Evolutionary conservation across 2,329 filamentous ascomycete genomes (phyloP), one percentile per base, ranked within the genome.

Genomic region (Grosmannia serpens): DNA sequence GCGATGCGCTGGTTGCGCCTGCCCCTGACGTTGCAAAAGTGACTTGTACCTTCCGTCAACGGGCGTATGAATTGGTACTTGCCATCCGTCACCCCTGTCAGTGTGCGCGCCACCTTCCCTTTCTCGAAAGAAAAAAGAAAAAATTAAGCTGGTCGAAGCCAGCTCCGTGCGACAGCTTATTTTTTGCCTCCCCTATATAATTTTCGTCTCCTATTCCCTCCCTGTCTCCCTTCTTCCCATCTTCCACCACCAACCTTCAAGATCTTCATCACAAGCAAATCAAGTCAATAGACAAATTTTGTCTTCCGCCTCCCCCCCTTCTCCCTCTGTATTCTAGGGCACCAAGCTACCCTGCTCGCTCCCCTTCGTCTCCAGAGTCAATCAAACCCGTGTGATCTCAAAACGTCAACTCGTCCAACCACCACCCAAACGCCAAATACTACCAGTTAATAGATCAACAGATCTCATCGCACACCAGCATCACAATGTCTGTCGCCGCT

Each of bases 401-500:
- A 57, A 74, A 72, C 73, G 70, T 72, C 70, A 67, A 73, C 67
- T 69, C 26, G 58, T 59, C 50, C 58, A 56, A 58, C 47, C 53
- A 57, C 57, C 44, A 31, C 55, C 41, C 60, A 29, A 53, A 38
- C 44, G 35, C 41, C 54, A 57, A 44, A 56, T 54, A 27, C 38
- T 6, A 46, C 57, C 55, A 59, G 53, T 51, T 49, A 33, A 59
- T 50, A 56, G 55, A 59, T 71, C 66, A 65, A 68, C 66, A 67
- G 65, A 64, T 53, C 59, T 53, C 61, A 66, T 71, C 64, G 61
- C 71, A 71, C 64, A 63, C 70, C 70, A 73, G 70, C 76, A 49
- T 56, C 78, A 89, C 77, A 75, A 97, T 97, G 92, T 95, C 91
- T 88, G 79, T 82, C 80, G 73, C 78, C 74, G 81, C 82, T 79